Conservation (phyloP, 768 basidiomycete species). For the Tulasnella sp. region DNA sequence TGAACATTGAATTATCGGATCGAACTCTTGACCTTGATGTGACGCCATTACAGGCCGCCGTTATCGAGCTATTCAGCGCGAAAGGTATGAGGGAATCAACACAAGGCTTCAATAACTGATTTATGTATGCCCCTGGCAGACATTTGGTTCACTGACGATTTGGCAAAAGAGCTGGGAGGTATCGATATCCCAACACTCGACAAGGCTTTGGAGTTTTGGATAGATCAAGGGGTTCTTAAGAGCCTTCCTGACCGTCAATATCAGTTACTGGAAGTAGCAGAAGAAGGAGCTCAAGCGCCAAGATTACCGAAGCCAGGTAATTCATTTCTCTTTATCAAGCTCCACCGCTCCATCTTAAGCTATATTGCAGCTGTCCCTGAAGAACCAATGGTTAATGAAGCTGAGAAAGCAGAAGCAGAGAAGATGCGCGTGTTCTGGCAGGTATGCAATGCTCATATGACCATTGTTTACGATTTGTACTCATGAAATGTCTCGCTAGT, state of each 20-base stretch:
- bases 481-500: conserved; percentile 32
- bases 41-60: conserved; percentile 78
- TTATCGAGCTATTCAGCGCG: conserved; percentile 73
- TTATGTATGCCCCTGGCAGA: conserved; percentile 28
- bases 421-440: conserved; percentile 87
- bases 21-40: conserved; percentile 56
- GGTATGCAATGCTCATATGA: conserved; percentile 29
- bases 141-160: conserved; percentile 56
- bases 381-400: conserved; percentile 31
- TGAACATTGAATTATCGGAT: conserved; percentile 75
- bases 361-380: too few relatives aligned
- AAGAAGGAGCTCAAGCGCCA: conserved; percentile 26
- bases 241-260: conserved; percentile 45
- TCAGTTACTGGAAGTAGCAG: conserved; percentile 48
- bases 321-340: too few relatives aligned
- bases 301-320: too few relatives aligned
- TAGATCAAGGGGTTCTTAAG: conserved; percentile 66
- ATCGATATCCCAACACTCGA: conserved; percentile 51
- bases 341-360: too few relatives aligned
- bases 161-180: conserved; percentile 49
- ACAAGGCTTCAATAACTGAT: neutral
- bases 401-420: conserved; percentile 66
- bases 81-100: conserved; percentile 35
- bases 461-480: neutral
- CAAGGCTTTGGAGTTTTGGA: conserved; percentile 73